Evolutionary conservation across 345 rosid species (phyloP).

Genomic region (Erodium maritimum): DNA sequence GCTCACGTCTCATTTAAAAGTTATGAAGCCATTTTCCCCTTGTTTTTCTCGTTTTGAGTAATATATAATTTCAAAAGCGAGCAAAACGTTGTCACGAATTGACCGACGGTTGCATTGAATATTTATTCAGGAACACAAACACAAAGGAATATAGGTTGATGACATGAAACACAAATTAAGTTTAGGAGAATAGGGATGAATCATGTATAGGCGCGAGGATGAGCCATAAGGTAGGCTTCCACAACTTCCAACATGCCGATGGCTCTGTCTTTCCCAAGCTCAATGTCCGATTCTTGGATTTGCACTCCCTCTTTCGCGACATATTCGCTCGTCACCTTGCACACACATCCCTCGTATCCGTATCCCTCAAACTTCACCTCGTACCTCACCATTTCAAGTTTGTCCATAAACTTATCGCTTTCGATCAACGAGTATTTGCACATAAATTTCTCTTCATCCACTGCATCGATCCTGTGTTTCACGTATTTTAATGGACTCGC

Average conservation of each 20-base stretch:
- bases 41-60: too few species aligned
- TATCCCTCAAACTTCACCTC: conserved; percentile 7
- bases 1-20: too few species aligned
- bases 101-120: too few species aligned
- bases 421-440: conserved; percentile 11
- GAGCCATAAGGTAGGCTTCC: conserved; percentile 20
- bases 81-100: too few species aligned
- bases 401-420: conserved; percentile 3
- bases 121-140: too few species aligned
- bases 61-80: too few species aligned
- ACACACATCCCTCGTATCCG: not conserved
- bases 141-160: too few species aligned
- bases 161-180: too few species aligned
- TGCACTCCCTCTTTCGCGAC: conserved; percentile 4
- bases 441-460: not conserved
- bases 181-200: too few species aligned
- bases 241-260: conserved; percentile 16
- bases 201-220: conserved; percentile 15
- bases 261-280: conserved; percentile 9
- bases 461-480: conserved; percentile 9
- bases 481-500: conserved; percentile 12
- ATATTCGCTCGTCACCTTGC: conserved; percentile 11
- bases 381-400: conserved; percentile 1
- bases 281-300: conserved; percentile 13
- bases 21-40: too few species aligned